Conservation (phyloP, 768 basidiomycete genomes). For the Mycena indigotica region DNA sequence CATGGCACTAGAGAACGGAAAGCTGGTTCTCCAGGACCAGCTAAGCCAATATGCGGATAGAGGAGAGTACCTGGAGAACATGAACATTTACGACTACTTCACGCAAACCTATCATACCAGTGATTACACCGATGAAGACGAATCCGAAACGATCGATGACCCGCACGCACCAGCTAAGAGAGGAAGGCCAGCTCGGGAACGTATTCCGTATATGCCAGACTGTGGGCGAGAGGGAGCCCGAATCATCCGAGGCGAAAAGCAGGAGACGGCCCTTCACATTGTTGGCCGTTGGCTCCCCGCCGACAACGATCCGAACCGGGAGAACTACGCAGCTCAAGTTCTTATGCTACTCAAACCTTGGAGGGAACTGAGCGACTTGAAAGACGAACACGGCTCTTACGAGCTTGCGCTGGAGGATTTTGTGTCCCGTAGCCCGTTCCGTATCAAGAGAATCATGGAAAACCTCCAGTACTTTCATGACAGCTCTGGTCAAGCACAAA, state of each 20-base stretch:
- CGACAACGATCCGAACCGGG: constrained; percentile 17
- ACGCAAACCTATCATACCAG: no score
- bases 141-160: constrained; percentile 22
- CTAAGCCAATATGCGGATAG: no score
- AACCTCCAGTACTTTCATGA: constrained; percentile 40
- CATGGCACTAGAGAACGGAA: no score
- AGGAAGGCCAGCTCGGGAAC: constrained; percentile 24
- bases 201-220: constrained; percentile 23
- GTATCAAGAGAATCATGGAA: constrained; percentile 17
- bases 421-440: constrained; percentile 11
- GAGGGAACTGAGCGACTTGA: constrained; percentile 29
- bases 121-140: no score
- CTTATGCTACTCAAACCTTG: constrained; percentile 39
- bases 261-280: constrained; percentile 37
- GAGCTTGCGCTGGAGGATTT: constrained; percentile 28
- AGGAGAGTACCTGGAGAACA: no score
- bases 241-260: constrained; percentile 25
- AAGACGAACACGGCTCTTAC: not conserved
- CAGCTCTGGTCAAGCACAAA: constrained; percentile 22
- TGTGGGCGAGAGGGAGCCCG: constrained; percentile 16
- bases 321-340: constrained; percentile 32
- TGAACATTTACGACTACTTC: no score
- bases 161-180: constrained; percentile 11
- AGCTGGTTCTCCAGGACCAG: no score
- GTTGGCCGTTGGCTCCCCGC: constrained; percentile 34